These are phyloP conservation scores for Melocanna baccifera DNA, from an alignment of 176 grass and related monocot genomes.

Conservation along the genomic window DNA sequence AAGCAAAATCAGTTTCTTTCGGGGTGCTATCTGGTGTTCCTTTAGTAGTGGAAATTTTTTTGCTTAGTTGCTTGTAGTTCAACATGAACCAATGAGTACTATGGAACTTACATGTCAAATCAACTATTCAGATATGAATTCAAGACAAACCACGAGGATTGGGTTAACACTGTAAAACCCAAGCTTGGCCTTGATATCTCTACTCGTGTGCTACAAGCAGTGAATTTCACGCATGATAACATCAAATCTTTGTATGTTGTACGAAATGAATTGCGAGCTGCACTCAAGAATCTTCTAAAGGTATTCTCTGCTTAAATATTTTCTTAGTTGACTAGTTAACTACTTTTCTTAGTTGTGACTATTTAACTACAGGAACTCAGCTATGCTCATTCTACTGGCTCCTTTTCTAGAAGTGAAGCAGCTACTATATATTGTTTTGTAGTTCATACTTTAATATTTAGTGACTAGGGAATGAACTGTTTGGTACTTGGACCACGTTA, in stretches of 20 bases:
- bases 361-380: constrained; percentile 14
- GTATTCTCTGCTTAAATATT: constrained; percentile 33
- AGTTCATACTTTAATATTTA: constrained; percentile 21
- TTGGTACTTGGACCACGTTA: background rate
- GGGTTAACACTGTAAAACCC: constrained; percentile 91
- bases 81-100: background rate
- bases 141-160: constrained; percentile 77
- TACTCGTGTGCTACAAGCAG: constrained; percentile 72
- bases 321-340: background rate
- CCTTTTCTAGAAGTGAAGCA: constrained; percentile 10
- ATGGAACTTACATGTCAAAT: constrained; percentile 34
- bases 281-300: constrained; percentile 91
- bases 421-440: background rate
- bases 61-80: constrained; percentile 15
- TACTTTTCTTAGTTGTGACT: background rate
- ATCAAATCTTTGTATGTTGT: constrained; percentile 80
- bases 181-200: constrained; percentile 77
- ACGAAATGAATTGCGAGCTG: constrained; percentile 70
- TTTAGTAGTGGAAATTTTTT: constrained; percentile 3
- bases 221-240: constrained; percentile 68
- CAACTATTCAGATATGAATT: constrained; percentile 77
- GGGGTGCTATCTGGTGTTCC: background rate
- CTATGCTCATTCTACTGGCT: constrained; percentile 11
- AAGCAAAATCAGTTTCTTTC: constrained; percentile 23
- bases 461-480: constrained; percentile 19